Evolutionary conservation across 305 asterid species (phyloP).

Genomic region (Rubia tinctorum): DNA sequence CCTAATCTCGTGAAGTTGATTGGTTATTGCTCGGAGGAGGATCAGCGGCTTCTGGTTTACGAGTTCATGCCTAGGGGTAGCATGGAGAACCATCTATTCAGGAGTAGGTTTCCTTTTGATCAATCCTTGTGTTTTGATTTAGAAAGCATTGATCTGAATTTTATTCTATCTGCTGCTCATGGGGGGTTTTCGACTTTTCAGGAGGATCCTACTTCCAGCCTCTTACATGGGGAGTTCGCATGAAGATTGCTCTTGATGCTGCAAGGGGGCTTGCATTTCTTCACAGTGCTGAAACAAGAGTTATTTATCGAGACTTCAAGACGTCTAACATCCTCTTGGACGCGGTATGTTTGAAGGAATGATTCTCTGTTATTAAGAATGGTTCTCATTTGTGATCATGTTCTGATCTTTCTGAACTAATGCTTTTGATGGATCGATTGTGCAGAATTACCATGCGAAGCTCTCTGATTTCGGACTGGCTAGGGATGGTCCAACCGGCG

Average conservation of each 20-base stretch:
- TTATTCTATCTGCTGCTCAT: constrained; percentile 4
- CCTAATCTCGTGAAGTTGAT: constrained; percentile 80
- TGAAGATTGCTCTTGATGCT: constrained; percentile 89
- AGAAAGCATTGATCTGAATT: neutral
- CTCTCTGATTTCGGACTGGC: constrained; percentile 97
- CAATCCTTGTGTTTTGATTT: constrained; percentile 6
- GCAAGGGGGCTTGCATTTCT: constrained; percentile 98
- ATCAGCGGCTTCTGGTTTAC: constrained; percentile 79
- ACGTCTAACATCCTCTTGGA: constrained; percentile 85
- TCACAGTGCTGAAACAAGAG: constrained; percentile 75
- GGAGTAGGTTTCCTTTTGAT: constrained; percentile 51
- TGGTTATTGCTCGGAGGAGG: constrained; percentile 92
- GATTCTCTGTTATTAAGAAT: constrained; percentile 4
- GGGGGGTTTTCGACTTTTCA: constrained; percentile 18
- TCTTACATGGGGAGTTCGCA: constrained; percentile 72
- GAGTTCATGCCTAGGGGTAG: constrained; percentile 98
- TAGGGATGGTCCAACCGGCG: constrained; percentile 87
- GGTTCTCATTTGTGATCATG: neutral
- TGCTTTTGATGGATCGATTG: constrained; percentile 8
- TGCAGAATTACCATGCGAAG: constrained; percentile 74
- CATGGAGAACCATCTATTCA: constrained; percentile 93
- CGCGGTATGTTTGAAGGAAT: constrained; percentile 39
- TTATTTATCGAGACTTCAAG: constrained; percentile 89
- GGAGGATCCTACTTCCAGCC: constrained; percentile 82
- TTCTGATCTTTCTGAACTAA: constrained; percentile 14